Evolutionary conservation across 2,329 filamentous ascomycete species (phyloP).

Genomic region (Talaromyces funiculosus): DNA sequence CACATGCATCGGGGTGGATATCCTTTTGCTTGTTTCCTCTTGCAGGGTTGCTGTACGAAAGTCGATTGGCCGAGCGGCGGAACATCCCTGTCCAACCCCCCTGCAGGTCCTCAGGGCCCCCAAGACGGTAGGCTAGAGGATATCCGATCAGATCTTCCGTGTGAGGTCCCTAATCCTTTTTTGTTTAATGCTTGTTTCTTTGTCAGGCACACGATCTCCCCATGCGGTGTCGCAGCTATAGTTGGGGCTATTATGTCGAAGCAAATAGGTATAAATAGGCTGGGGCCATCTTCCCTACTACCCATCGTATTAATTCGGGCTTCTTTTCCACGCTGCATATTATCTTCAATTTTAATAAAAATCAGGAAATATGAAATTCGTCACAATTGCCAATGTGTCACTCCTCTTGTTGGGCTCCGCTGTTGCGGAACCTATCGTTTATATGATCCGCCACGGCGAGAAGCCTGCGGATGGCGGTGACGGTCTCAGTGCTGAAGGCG

Average conservation of each 20-base stretch:
- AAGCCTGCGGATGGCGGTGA: conserved; percentile 48
- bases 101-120: conserved; percentile 7
- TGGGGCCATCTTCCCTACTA: not conserved
- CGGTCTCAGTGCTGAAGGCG: conserved; percentile 49
- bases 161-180: not conserved
- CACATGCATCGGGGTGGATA: not conserved
- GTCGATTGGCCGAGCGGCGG: not conserved
- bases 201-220: not conserved
- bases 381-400: not conserved
- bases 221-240: not conserved
- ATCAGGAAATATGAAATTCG: conserved; percentile 8
- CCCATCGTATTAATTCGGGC: not conserved
- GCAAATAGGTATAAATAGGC: not conserved
- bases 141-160: not conserved
- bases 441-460: conserved; percentile 60
- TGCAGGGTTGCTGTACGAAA: not conserved
- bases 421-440: conserved; percentile 46
- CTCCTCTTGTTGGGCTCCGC: conserved; percentile 3
- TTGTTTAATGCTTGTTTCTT: not conserved
- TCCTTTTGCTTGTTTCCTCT: not conserved
- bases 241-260: not conserved
- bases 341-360: not conserved
- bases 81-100: not conserved
- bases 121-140: not conserved
- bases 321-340: not conserved